Conservation (phyloP, 495 filamentous ascomycete genomes). For the Parmelia sp. region DNA sequence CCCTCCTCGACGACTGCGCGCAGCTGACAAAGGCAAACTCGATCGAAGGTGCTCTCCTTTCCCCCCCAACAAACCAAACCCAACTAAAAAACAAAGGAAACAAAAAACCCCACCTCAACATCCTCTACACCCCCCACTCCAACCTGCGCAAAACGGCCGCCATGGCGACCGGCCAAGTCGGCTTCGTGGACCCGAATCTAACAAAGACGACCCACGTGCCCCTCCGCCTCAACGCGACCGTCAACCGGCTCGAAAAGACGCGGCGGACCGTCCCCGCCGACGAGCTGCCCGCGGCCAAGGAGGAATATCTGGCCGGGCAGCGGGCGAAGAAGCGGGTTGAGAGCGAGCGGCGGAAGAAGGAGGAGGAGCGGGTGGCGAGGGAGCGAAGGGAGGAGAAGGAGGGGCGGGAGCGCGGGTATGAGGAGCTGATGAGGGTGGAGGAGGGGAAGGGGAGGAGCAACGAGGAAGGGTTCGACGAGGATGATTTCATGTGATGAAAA, state of each 20-base stretch:
- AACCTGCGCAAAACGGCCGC: constrained; percentile 94
- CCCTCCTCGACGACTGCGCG: constrained; percentile 76
- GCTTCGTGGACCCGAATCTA: constrained; percentile 81
- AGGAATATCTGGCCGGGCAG: constrained; percentile 61
- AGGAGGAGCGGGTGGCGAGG: constrained; percentile 69
- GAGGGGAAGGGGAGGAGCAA: constrained; percentile 43
- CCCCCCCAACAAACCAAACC: no score
- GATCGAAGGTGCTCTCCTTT: constrained; percentile 66
- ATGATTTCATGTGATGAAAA: constrained; percentile 47
- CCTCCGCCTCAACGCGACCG: constrained; percentile 73
- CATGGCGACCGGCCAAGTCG: constrained; percentile 93
- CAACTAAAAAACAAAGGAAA: no score
- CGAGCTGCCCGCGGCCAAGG: constrained; percentile 72
- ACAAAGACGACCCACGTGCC: constrained; percentile 74
- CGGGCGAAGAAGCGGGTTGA: constrained; percentile 61
- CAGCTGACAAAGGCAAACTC: constrained; percentile 98
- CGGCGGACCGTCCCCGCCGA: constrained; percentile 71
- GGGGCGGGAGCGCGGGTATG: constrained; percentile 92
- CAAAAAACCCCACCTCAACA: constrained; percentile 94
- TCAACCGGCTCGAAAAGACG: constrained; percentile 97
- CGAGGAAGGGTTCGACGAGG: constrained; percentile 42
- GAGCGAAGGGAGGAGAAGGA: constrained; percentile 83
- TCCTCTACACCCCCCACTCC: constrained; percentile 97
- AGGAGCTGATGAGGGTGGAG: constrained; percentile 52
- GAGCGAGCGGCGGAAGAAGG: constrained; percentile 65